phyloP scores from a whole-genome alignment of 805 yeast species.

The Wickerhamia fluorescens region DNA sequence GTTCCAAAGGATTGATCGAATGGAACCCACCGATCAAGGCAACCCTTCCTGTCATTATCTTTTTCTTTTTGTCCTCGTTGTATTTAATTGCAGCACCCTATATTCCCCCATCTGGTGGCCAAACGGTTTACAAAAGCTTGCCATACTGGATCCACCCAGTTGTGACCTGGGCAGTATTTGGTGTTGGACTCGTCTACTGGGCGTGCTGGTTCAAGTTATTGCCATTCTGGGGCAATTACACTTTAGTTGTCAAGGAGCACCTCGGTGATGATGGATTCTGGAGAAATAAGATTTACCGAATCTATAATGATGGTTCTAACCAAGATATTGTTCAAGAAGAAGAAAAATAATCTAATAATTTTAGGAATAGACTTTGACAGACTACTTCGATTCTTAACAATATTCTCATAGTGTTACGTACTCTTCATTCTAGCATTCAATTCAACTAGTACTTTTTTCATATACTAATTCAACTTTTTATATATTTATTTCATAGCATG shows the following conservation, averaged over 20 bases:
- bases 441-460: no score
- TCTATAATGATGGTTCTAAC: conserved; percentile 13
- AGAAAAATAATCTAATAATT: not conserved
- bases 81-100: conserved; percentile 74
- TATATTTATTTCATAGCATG: no score
- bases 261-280: conserved; percentile 66
- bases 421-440: no score
- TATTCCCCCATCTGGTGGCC: conserved; percentile 62
- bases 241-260: conserved; percentile 44
- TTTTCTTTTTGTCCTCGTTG: conserved; percentile 58
- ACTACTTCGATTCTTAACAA: no score
- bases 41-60: conserved; percentile 51
- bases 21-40: conserved; percentile 76
- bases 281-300: conserved; percentile 50
- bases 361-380: no score
- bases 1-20: conserved; percentile 38
- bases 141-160: conserved; percentile 81
- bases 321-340: conserved; percentile 3
- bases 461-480: no score
- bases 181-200: conserved; percentile 62
- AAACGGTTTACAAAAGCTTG: conserved; percentile 58
- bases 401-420: no score
- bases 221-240: conserved; percentile 50
- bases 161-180: conserved; percentile 73
- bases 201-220: conserved; percentile 50